These are phyloP conservation scores for Botrytis fabae DNA, from an alignment of 2,329 filamentous ascomycete species.

Conservation along the genomic window DNA sequence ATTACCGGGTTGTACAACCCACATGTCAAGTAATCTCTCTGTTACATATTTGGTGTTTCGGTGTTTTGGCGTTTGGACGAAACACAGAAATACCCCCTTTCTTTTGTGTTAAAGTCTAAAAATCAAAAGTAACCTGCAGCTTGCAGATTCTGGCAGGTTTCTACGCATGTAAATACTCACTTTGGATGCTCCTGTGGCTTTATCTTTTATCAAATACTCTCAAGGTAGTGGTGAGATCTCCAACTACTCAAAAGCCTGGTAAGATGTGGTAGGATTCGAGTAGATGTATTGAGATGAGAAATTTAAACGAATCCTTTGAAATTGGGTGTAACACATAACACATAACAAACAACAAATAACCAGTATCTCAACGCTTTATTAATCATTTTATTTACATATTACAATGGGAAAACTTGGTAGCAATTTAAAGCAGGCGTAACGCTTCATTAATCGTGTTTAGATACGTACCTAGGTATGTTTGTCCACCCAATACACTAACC, in stretches of 20 bases:
- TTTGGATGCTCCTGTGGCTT: background rate
- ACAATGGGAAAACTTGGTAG: background rate
- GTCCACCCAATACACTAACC: background rate
- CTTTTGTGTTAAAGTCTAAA: background rate
- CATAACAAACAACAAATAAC: background rate
- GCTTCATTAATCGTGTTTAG: background rate
- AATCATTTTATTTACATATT: background rate
- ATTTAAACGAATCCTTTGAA: background rate
- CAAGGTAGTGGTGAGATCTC: background rate
- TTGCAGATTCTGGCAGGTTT: background rate
- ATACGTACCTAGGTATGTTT: background rate
- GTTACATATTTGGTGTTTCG: background rate
- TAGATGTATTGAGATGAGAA: background rate
- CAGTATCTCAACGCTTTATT: background rate
- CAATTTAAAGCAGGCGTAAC: constrained; percentile 3
- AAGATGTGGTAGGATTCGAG: background rate
- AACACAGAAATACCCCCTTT: background rate
- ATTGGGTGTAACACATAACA: background rate
- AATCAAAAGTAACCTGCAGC: background rate
- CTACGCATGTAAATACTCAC: background rate
- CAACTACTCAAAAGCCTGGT: background rate
- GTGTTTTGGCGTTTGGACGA: background rate
- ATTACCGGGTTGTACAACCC: background rate
- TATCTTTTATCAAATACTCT: background rate
- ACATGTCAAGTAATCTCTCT: background rate